Evolutionary conservation across 1,284 basidiomycete genomes (phyloP).

Genomic region (Wolfiporia cocos): DNA sequence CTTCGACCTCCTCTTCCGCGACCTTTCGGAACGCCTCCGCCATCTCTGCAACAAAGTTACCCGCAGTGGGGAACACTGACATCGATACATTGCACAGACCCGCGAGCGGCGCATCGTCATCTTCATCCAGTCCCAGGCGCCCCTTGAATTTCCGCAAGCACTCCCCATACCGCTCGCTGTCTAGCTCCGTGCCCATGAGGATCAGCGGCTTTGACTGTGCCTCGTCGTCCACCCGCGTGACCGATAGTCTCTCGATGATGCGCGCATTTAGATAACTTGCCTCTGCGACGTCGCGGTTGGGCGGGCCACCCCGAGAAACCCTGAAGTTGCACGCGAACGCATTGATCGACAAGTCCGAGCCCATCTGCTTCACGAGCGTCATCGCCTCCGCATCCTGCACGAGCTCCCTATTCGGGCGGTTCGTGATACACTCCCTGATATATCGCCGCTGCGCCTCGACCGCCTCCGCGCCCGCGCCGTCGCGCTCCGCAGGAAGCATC

Average conservation of each 20-base stretch:
- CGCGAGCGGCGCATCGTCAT: constrained; percentile 27
- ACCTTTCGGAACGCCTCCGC: constrained; percentile 29
- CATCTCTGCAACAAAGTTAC: constrained; percentile 28
- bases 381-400: constrained; percentile 27
- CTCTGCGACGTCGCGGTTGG: constrained; percentile 37
- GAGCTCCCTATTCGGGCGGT: constrained; percentile 27
- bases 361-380: constrained; percentile 27
- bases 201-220: constrained; percentile 27
- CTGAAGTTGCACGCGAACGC: constrained; percentile 41
- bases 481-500: constrained; percentile 27
- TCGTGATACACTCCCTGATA: constrained; percentile 33
- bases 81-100: constrained; percentile 36
- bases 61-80: constrained; percentile 35
- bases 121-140: constrained; percentile 29
- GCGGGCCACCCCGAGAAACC: constrained; percentile 20
- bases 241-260: constrained; percentile 27
- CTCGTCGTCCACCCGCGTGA: constrained; percentile 13
- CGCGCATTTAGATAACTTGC: constrained; percentile 37
- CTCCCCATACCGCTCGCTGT: constrained; percentile 27
- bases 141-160: constrained; percentile 30
- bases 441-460: constrained; percentile 29
- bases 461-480: constrained; percentile 9
- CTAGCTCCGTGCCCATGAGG: constrained; percentile 30
- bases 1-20: constrained; percentile 29
- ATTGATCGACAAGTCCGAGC: constrained; percentile 40